These are phyloP conservation scores for Microdochium bolleyi DNA, from an alignment of 2,329 filamentous ascomycete genomes.

Conservation along the genomic window DNA sequence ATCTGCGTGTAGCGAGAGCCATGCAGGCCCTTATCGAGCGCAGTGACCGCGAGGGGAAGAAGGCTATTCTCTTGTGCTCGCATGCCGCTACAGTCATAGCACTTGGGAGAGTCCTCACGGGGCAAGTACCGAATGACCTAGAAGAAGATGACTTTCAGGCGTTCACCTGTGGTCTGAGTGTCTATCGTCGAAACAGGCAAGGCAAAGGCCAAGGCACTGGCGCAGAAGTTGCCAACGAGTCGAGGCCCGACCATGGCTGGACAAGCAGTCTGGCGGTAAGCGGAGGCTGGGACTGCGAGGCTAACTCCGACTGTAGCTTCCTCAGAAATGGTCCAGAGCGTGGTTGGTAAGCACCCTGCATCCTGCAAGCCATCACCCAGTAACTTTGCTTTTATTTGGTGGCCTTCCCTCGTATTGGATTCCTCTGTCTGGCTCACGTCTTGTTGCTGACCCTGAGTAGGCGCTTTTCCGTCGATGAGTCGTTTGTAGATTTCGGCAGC, in stretches of 20 bases:
- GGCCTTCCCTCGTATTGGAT: constrained; percentile 3
- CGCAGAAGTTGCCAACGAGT: neutral
- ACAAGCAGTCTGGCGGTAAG: constrained; percentile 51
- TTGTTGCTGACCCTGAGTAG: constrained; percentile 13
- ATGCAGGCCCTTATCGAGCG: constrained; percentile 62
- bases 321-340: constrained; percentile 73
- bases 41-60: constrained; percentile 62
- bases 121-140: constrained; percentile 62
- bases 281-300: constrained; percentile 72
- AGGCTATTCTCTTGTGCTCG: constrained; percentile 71
- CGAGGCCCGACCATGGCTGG: constrained; percentile 31
- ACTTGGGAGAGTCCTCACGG: constrained; percentile 75
- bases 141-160: constrained; percentile 74
- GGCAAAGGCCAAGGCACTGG: neutral
- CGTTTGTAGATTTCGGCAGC: constrained; percentile 19
- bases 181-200: constrained; percentile 35
- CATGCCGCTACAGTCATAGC: constrained; percentile 89
- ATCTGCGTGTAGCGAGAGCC: constrained; percentile 68
- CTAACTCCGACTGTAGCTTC: constrained; percentile 82
- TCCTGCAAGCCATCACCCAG: neutral
- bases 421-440: neutral
- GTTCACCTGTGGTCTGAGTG: constrained; percentile 74
- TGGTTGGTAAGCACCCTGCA: constrained; percentile 60
- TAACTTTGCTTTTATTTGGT: constrained; percentile 1
- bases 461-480: constrained; percentile 31